phyloP scores from a whole-genome alignment of 1,284 basidiomycete genomes.

The Apiotrichum gracile region DNA sequence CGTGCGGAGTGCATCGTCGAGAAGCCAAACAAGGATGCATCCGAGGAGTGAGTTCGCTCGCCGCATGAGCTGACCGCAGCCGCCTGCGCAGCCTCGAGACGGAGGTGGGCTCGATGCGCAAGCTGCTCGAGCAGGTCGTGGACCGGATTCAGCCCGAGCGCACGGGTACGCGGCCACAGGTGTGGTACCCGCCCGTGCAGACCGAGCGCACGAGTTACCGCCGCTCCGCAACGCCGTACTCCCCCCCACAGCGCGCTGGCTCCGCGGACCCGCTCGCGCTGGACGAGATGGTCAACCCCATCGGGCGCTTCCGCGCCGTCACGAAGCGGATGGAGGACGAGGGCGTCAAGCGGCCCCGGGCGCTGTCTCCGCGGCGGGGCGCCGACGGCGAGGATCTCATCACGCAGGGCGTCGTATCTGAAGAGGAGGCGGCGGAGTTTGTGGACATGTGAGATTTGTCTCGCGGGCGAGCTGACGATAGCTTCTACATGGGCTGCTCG shows the following conservation, averaged over 20 bases:
- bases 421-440: constrained; percentile 67
- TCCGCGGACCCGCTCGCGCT: constrained; percentile 11
- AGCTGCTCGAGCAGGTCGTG: constrained; percentile 68
- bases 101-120: constrained; percentile 68
- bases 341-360: constrained; percentile 1
- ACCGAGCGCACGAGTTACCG: neutral
- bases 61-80: constrained; percentile 45
- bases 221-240: neutral
- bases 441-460: constrained; percentile 61
- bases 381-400: neutral
- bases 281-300: constrained; percentile 18
- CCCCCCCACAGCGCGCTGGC: neutral
- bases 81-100: constrained; percentile 73
- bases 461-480: neutral
- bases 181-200: neutral
- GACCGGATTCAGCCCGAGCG: too few relatives aligned
- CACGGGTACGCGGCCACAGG: too few relatives aligned
- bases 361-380: neutral
- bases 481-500: constrained; percentile 68
- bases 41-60: constrained; percentile 58
- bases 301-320: constrained; percentile 18
- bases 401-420: constrained; percentile 56
- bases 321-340: constrained; percentile 17
- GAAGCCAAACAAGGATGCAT: constrained; percentile 58
- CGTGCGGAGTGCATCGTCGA: constrained; percentile 78